Base-by-base conservation (phyloP, 441 rosid genomes). In the Manihot esculenta region DNA sequence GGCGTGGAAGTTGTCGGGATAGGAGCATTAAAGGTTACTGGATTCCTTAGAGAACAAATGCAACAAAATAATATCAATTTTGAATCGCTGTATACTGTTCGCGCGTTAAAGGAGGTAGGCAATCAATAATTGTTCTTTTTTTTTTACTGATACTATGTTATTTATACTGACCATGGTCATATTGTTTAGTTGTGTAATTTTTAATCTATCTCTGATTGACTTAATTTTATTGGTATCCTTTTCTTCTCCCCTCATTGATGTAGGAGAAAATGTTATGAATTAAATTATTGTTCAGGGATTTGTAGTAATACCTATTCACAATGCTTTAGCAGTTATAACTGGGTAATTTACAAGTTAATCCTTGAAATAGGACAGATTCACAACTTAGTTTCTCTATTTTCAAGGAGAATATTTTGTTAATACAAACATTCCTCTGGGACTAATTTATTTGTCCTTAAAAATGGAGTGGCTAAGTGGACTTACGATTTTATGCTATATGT, bases 21-120 rank as follows among this genome's bases (percentile, higher is more conserved):
- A 55, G 98, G 98, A 83, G 97, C 93, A 51, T 72, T 91, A 71
- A 93, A 89, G 74, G 89, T 93, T 62, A 91, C 98, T 13, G 94
- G 93, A 45, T 93, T 84, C 79, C 94, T 93, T 68, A 88, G 83
- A 77, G 93, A 89, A 74, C 86, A 84, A 81, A 75, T 93, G 94
- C 93, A 84, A 78, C 91, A 84, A 80, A 89, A 87, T 73, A 85
- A 84, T 77, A 74, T 87, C 17, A 74, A 84, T 66, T 86, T 87
- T 81, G 90, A 79, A 71, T 94, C 97, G 5, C 75, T 89, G 44
- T 87, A 94, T 84, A 89, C 95, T 33, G 86, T 94, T 74, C 91
- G 93, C 69, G 83, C 97, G 64, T 72, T 91, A 71, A 91, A 94
- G 81, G 98, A 94, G 96, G 98, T 91, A 82, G 42, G 11, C 33